These are phyloP conservation scores for Penicillium griseofulvum DNA, from an alignment of 2,329 filamentous ascomycete genomes.

Conservation along the genomic window DNA sequence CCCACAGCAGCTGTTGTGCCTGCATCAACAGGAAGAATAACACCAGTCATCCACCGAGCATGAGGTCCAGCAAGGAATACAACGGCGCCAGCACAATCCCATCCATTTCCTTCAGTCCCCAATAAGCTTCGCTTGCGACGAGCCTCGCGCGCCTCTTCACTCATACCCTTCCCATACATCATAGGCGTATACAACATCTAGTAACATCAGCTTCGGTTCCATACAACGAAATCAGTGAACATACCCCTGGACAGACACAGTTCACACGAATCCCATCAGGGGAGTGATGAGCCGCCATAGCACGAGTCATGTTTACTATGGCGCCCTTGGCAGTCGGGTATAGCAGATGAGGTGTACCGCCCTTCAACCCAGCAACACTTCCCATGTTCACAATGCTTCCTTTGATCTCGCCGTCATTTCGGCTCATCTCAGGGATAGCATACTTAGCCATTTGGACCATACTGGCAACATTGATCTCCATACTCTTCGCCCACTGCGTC, in stretches of 20 bases:
- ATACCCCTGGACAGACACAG: constrained; percentile 52
- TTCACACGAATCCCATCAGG: constrained; percentile 53
- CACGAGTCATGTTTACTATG: constrained; percentile 56
- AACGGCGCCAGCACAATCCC: constrained; percentile 54
- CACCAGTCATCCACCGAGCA: constrained; percentile 53
- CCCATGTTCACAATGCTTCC: constrained; percentile 55
- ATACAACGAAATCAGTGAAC: background rate
- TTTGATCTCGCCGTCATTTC: constrained; percentile 48
- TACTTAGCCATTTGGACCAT: constrained; percentile 66
- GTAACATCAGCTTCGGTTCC: background rate
- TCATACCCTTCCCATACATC: constrained; percentile 54
- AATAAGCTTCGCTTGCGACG: constrained; percentile 51
- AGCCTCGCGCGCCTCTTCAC: constrained; percentile 49
- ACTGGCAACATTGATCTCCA: constrained; percentile 62
- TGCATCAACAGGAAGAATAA: constrained; percentile 50
- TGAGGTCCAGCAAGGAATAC: constrained; percentile 54
- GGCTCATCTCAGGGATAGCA: constrained; percentile 59
- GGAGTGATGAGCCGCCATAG: constrained; percentile 57
- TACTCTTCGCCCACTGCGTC: constrained; percentile 54
- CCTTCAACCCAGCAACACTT: constrained; percentile 53
- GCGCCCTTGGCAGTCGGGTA: constrained; percentile 57
- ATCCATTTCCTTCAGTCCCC: constrained; percentile 55
- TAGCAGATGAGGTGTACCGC: constrained; percentile 53
- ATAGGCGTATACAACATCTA: constrained; percentile 56
- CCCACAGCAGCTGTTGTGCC: constrained; percentile 45